Base-by-base conservation (phyloP, 2,329 filamentous ascomycete species). In the Pseudogymnoascus sp. region DNA sequence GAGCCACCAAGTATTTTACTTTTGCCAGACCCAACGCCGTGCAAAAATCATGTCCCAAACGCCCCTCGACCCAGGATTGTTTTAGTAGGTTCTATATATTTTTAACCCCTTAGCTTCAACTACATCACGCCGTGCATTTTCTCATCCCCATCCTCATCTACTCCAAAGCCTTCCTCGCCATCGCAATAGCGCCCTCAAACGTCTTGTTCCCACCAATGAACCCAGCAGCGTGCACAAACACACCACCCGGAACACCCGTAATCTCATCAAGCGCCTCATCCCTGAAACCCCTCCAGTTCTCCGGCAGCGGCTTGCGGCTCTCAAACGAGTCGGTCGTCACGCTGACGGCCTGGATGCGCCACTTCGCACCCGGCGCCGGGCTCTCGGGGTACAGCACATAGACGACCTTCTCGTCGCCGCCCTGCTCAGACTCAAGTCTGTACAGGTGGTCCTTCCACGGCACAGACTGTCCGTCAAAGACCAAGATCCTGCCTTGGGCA, bases 391-490 rank as follows among this genome's bases (percentile, higher is more conserved):
- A 97, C 25, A 97, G 80, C 12, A 96, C 92, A 72, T 97, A 97
- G 60, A 92, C 80, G 3, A 93, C 86, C 69, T 85, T 83, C 41
- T 84, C 75, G 0, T 78, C 77, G 28, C 72, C 74, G 7, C 72
- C 74, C 59, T 78, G 75, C 71, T 87, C 82, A 69, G 82, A 82
- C 77, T 99, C 94, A 28, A 97, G 83, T 16, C 83, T 86, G 78
- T 96, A 97, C 16, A 99, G 82, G 75, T 99, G 94, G 72, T 97
- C 93, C 75, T 96, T 94, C 94, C 94, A 97, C 1, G 93, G 93
- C 64, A 93, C 89, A 63, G 89, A 86, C 72, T 90, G 86, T 36
- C 80, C 80, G 66, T 89, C 84, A 62, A 99, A 82, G 25, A 97
- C 87, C 70, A 97, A 80, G 64, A 97, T 84, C 66, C 91, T 86